A percentile compares a stretch with the other conserved stretches of the same genome.
Conservation (phyloP, 306 rosid species). For the Ochetophila trinervis region DNA sequence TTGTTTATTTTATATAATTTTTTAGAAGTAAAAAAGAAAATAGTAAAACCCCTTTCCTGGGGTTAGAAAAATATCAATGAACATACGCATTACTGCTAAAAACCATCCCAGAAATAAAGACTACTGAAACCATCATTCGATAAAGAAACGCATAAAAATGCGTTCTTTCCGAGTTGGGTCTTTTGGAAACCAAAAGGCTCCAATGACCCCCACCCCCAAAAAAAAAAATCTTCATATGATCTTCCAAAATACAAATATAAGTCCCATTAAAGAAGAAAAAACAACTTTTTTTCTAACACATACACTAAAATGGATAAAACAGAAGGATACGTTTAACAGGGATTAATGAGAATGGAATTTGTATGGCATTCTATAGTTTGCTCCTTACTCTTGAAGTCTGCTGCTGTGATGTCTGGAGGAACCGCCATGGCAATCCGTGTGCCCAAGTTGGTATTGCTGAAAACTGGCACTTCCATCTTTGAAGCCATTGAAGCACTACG, state of each 20-base stretch:
- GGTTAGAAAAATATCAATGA: too few relatives aligned
- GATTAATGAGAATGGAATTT: background rate
- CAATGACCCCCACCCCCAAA: too few relatives aligned
- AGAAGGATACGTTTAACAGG: background rate
- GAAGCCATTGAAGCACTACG: constrained; percentile 3
- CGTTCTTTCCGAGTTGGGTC: background rate
- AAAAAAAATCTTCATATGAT: background rate
- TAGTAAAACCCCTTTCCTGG: too few relatives aligned
- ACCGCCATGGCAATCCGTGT: constrained; percentile 61
- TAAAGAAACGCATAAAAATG: background rate
- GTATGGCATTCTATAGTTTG: background rate
- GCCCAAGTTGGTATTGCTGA: constrained; percentile 63
- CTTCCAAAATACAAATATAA: background rate
- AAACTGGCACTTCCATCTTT: constrained; percentile 46
- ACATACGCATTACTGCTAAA: too few relatives aligned
- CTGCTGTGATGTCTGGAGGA: constrained; percentile 45
- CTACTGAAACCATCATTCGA: background rate
- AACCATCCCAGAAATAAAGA: background rate
- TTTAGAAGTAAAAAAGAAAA: too few relatives aligned
- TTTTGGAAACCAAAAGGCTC: background rate
- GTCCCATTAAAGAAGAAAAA: background rate
- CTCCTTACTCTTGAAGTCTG: constrained; percentile 58
- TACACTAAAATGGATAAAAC: background rate
- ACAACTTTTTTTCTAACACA: too few relatives aligned
- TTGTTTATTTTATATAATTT: too few relatives aligned